Evolutionary conservation across 2,329 filamentous ascomycete species (phyloP).

Genomic region (Thelonectria rubi): DNA sequence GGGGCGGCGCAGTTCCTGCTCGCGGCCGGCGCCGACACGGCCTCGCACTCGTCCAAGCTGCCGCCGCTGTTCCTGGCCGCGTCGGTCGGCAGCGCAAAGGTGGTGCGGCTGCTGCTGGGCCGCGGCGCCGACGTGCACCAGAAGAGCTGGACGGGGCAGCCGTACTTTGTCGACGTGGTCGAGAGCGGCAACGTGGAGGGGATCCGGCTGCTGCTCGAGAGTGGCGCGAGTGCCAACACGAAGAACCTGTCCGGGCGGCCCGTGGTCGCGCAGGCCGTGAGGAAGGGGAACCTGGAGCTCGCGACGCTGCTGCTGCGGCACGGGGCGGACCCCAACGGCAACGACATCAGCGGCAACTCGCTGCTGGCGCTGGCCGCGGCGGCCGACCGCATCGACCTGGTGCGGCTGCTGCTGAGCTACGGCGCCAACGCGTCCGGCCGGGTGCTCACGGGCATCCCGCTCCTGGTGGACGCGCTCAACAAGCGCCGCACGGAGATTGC

Average conservation of each 20-base stretch:
- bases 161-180: constrained; percentile 45
- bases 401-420: constrained; percentile 46
- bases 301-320: constrained; percentile 43
- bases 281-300: constrained; percentile 42
- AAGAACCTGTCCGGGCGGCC: constrained; percentile 40
- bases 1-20: constrained; percentile 47
- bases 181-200: constrained; percentile 39
- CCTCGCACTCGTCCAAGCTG: constrained; percentile 36
- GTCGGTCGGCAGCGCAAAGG: constrained; percentile 40
- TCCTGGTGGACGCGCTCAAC: constrained; percentile 47
- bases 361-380: constrained; percentile 44
- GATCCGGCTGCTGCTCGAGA: constrained; percentile 42
- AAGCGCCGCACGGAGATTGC: constrained; percentile 46
- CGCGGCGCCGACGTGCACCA: constrained; percentile 46
- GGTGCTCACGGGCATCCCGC: constrained; percentile 44
- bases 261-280: constrained; percentile 42
- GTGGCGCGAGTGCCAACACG: constrained; percentile 44
- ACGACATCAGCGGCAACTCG: constrained; percentile 44
- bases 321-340: constrained; percentile 49
- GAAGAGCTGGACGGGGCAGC: constrained; percentile 41
- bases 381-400: constrained; percentile 43
- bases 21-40: constrained; percentile 43
- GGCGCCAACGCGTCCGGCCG: constrained; percentile 46
- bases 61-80: constrained; percentile 49
- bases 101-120: constrained; percentile 42